These are phyloP conservation scores for Brassica carinata DNA, from an alignment of 345 rosid species.

Conservation along the genomic window DNA sequence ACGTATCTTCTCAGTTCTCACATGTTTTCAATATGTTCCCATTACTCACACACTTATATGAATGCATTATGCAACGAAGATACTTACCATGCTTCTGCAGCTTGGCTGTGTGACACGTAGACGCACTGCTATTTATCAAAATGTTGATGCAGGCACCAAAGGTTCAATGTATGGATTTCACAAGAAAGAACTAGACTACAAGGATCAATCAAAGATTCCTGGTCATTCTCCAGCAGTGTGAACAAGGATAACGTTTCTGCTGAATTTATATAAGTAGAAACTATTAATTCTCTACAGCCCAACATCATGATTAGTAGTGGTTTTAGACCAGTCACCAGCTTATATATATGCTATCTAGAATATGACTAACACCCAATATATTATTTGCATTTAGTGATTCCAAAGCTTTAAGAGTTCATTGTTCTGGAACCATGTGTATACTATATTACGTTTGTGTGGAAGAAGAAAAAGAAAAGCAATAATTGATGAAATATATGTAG, in stretches of 20 bases:
- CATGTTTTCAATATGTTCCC: not conserved
- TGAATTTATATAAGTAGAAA: too few species aligned
- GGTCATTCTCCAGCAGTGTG: constrained; percentile 67
- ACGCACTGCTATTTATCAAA: constrained; percentile 44
- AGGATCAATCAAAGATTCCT: constrained; percentile 52
- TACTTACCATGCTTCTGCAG: constrained; percentile 41
- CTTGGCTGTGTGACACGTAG: constrained; percentile 60
- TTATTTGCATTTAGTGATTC: too few species aligned
- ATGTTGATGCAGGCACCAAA: constrained; percentile 31
- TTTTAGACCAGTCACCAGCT: constrained; percentile 5
- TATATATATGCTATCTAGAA: not conserved
- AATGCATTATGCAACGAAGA: constrained; percentile 10
- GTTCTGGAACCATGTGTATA: too few species aligned
- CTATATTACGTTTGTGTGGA: too few species aligned
- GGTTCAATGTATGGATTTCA: too few species aligned
- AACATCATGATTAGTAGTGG: too few species aligned
- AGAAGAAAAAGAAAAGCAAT: not conserved
- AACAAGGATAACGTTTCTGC: constrained; percentile 47
- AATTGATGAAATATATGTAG: constrained; percentile 22
- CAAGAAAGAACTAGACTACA: too few species aligned
- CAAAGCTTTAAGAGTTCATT: too few species aligned
- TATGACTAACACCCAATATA: too few species aligned
- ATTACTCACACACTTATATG: not conserved
- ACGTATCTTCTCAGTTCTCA: not conserved
- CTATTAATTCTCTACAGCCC: too few species aligned